Evolutionary conservation across 345 rosid genomes (phyloP).

Genomic region (Syzygium oleosum): DNA sequence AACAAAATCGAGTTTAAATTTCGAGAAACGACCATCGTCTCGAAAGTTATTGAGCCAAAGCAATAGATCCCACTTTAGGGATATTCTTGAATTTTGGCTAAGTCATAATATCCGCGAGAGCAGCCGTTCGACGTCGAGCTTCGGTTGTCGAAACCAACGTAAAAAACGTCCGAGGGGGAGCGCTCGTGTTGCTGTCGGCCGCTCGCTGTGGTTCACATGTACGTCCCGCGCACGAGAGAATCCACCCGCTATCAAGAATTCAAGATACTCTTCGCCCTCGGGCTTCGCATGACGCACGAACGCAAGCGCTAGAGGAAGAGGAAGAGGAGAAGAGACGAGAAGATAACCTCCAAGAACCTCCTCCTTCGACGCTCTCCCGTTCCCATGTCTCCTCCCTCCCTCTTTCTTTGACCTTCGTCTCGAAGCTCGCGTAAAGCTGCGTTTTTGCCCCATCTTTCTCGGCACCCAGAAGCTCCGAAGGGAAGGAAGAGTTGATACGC

Average conservation of each 20-base stretch:
- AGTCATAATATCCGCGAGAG: not conserved
- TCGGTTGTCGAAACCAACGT: not conserved
- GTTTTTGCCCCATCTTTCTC: not conserved
- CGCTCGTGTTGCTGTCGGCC: not conserved
- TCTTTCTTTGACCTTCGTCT: not conserved
- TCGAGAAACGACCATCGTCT: accelerated
- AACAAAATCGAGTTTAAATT: not conserved
- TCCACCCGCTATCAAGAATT: not conserved
- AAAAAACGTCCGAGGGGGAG: not conserved
- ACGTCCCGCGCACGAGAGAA: not conserved
- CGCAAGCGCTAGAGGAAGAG: not conserved
- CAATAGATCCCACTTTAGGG: not conserved
- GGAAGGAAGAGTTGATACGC: not conserved
- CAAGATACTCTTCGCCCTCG: not conserved
- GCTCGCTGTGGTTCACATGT: not conserved
- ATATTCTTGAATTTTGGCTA: not conserved
- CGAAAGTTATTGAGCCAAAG: not conserved
- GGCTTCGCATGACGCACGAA: not conserved
- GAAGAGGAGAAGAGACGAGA: not conserved
- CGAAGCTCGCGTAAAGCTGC: not conserved
- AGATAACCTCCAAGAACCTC: not conserved
- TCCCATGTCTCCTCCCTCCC: not conserved
- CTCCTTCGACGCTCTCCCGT: not conserved
- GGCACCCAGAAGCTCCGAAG: not conserved
- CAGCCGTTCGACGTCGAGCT: not conserved